Base-by-base conservation (phyloP, 495 filamentous ascomycete genomes). In the Penicillium chermesinum region DNA sequence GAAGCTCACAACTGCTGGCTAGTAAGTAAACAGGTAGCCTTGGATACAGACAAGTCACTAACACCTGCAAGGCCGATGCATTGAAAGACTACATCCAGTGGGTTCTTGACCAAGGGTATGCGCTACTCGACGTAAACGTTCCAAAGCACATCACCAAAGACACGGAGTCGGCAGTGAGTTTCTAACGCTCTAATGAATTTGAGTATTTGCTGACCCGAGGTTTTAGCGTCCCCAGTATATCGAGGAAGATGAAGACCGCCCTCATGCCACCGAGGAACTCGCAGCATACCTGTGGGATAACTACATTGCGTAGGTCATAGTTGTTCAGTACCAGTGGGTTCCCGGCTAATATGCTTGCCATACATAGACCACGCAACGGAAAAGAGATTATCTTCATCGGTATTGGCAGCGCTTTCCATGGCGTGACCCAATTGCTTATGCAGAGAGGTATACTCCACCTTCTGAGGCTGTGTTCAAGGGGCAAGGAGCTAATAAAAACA, bases 201-300 rank as follows among this genome's bases (percentile, higher is more conserved):
- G 25, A 30, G 25, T 4, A 30, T 30, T 30, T 30, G 5, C 10
- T 5, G 4, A 5, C 25, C 25, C 10, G 25, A 5, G 5, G 25
- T 30, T 4, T 10, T 30, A 30, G 25, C 25, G 12, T 51, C 62
- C 30, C 10, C 58, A 59, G 49, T 69, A 67, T 42, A 59, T 80
- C 44, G 69, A 74, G 1, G 66, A 73, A 13, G 69, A 74, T 39
- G 60, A 59, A 18, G 65, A 66, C 30, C 66, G 71, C 7, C 62
- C 70, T 2, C 67, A 61, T 35, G 79, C 83, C 35, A 84, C 84
- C 0, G 78, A 85, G 45, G 86, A 93, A 52, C 67, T 97, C 7
- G 84, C 89, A 14, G 80, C 78, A 44, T 97, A 95, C 57, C 63
- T 98, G 25, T 98, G 94, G 94, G 91, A 97, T 54, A 98, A 98